Conservation (phyloP, 257 asterid species). For the Rehmannia glutinosa region DNA sequence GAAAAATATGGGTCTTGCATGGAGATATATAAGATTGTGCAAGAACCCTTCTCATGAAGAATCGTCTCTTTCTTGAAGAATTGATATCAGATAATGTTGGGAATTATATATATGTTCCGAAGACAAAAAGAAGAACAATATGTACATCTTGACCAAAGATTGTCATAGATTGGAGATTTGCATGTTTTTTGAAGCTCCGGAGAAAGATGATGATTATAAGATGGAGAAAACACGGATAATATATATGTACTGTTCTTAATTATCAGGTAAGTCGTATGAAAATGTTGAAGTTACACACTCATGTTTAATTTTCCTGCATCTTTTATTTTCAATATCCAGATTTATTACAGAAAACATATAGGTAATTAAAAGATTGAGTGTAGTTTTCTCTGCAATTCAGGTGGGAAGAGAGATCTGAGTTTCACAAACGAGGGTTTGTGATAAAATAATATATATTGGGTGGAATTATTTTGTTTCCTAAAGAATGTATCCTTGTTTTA, state of each 20-base stretch:
- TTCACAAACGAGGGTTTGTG: neutral
- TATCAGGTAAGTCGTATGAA: constrained; percentile 1
- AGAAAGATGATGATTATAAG: neutral
- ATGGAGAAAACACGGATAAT: neutral
- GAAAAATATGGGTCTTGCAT: constrained; percentile 10
- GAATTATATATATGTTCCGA: too few relatives aligned
- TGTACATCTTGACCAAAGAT: neutral
- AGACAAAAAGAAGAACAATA: too few relatives aligned
- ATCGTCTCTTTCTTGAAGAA: neutral
- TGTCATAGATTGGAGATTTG: neutral
- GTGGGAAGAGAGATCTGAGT: neutral
- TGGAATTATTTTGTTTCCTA: too few relatives aligned
- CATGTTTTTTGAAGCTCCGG: neutral
- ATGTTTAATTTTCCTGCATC: neutral
- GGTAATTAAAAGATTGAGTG: too few relatives aligned
- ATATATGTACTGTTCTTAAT: neutral
- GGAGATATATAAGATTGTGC: neutral
- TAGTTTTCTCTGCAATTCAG: too few relatives aligned
- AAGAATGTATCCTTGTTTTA: too few relatives aligned
- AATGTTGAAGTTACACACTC: neutral
- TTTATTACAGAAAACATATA: neutral
- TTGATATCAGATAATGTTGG: neutral
- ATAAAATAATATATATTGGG: too few relatives aligned
- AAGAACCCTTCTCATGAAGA: too few relatives aligned
- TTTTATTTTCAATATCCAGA: neutral